Percentiles rank a stretch among this genome's conserved stretches.
phyloP scores from a whole-genome alignment of 768 basidiomycete genomes.

The Rubroboletus satanas region DNA sequence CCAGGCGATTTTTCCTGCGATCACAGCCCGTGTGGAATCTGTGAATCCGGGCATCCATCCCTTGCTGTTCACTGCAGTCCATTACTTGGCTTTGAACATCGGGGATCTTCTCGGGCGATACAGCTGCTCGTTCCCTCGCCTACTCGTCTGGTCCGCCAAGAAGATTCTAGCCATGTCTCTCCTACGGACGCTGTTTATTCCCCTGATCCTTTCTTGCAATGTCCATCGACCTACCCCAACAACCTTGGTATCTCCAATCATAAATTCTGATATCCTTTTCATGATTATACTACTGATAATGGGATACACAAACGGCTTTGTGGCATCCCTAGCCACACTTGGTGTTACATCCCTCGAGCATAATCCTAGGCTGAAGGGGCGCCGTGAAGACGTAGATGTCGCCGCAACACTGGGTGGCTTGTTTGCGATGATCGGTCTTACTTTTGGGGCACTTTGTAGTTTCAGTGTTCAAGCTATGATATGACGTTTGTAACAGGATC shows the following conservation, averaged over 20 bases:
- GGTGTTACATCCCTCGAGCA: constrained; percentile 76
- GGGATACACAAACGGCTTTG: constrained; percentile 54
- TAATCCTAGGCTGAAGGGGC: constrained; percentile 66
- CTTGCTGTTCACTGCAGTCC: neutral
- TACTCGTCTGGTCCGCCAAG: neutral
- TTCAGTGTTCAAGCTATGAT: constrained; percentile 72
- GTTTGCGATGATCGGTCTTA: constrained; percentile 71
- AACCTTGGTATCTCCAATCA: constrained; percentile 35
- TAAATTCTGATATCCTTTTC: constrained; percentile 74
- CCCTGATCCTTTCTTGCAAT: neutral
- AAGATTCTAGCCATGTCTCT: neutral
- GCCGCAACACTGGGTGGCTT: constrained; percentile 81
- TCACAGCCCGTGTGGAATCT: neutral
- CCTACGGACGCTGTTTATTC: neutral
- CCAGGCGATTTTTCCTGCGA: neutral
- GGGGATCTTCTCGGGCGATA: neutral
- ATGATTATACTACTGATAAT: constrained; percentile 68
- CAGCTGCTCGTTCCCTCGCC: neutral
- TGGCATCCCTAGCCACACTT: constrained; percentile 63
- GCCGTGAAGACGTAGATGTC: constrained; percentile 75
- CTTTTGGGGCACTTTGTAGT: constrained; percentile 71
- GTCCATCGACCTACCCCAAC: neutral
- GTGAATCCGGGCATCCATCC: neutral
- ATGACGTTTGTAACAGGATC: constrained; percentile 35
- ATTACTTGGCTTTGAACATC: neutral